A percentile compares a stretch with the other conserved stretches of the same genome.
phyloP scores from a whole-genome alignment of 2,329 filamentous ascomycete genomes.

The Knufia fluminis region DNA sequence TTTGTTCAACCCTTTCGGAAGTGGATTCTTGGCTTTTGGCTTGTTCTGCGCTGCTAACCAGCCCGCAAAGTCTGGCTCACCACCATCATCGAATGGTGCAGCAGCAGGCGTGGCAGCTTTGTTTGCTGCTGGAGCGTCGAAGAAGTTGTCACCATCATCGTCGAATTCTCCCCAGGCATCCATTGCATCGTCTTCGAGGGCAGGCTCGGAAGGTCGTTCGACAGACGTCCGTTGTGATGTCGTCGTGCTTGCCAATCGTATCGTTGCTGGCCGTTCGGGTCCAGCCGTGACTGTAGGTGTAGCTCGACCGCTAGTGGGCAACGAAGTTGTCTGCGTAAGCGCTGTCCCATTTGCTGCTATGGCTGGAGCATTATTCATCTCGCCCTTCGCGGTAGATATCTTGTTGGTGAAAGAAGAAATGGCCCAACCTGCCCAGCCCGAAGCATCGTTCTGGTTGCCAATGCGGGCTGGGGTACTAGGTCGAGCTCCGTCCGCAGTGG shows the following conservation, averaged over 20 bases:
- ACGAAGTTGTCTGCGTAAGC: constrained; percentile 37
- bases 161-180: constrained; percentile 67
- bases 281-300: constrained; percentile 23
- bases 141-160: constrained; percentile 45
- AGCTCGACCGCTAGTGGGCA: constrained; percentile 35
- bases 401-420: constrained; percentile 99
- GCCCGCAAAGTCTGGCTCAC: constrained; percentile 89
- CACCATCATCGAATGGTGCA: constrained; percentile 61
- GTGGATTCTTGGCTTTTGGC: constrained; percentile 60
- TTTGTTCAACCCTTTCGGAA: constrained; percentile 79
- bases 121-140: constrained; percentile 31
- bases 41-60: constrained; percentile 83
- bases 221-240: constrained; percentile 10
- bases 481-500: constrained; percentile 38
- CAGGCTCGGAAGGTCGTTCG: constrained; percentile 27
- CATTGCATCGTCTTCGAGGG: constrained; percentile 53
- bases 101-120: constrained; percentile 27
- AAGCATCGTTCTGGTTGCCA: constrained; percentile 63
- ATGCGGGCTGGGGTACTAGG: constrained; percentile 48
- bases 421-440: constrained; percentile 85
- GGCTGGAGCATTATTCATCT: constrained; percentile 57
- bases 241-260: constrained; percentile 11
- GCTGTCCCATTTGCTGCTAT: constrained; percentile 34
- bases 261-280: constrained; percentile 9
- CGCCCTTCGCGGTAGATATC: constrained; percentile 69